Conservation (phyloP, 768 basidiomycete genomes). For the Lentinula guzmanii region DNA sequence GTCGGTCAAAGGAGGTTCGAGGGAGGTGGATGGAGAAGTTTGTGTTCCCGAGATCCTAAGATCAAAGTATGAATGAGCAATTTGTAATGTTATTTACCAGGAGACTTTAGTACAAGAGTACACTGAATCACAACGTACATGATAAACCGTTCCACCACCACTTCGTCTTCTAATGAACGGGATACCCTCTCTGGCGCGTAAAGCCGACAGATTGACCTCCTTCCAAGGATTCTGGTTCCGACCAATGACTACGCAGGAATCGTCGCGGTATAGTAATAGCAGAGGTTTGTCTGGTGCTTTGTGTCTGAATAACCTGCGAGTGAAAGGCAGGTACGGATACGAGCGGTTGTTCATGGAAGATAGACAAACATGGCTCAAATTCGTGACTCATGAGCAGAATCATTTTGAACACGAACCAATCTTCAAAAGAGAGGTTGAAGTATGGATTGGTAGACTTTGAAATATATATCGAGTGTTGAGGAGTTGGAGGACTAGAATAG, state of each 20-base stretch:
- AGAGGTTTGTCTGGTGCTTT: conserved; percentile 49
- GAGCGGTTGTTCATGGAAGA: background rate
- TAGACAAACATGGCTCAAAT: background rate
- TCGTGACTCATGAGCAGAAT: background rate
- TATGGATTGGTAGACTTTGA: conserved; percentile 78
- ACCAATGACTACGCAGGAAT: conserved; percentile 88
- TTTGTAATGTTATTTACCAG: too few species aligned
- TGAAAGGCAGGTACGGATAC: background rate
- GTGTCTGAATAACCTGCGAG: conserved; percentile 20
- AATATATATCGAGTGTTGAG: conserved; percentile 54
- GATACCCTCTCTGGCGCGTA: conserved; percentile 42
- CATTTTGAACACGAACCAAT: conserved; percentile 45
- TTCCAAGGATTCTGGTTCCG: conserved; percentile 99
- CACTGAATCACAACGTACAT: conserved; percentile 47
- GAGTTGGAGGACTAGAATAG: conserved; percentile 13
- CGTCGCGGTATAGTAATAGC: conserved; percentile 82
- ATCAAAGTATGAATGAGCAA: too few species aligned
- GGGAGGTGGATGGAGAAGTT: conserved; percentile 95
- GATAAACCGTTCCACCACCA: conserved; percentile 95
- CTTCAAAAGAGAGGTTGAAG: conserved; percentile 88
- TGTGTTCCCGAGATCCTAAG: conserved; percentile 91
- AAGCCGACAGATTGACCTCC: conserved; percentile 73
- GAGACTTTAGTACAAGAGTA: too few species aligned
- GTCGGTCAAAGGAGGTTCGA: conserved; percentile 72
- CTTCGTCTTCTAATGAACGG: conserved; percentile 83